Evolutionary conservation across 148 eudicot species (phyloP), one percentile per base, ranked within the genome.

Genomic region (Heliosperma pusillum): DNA sequence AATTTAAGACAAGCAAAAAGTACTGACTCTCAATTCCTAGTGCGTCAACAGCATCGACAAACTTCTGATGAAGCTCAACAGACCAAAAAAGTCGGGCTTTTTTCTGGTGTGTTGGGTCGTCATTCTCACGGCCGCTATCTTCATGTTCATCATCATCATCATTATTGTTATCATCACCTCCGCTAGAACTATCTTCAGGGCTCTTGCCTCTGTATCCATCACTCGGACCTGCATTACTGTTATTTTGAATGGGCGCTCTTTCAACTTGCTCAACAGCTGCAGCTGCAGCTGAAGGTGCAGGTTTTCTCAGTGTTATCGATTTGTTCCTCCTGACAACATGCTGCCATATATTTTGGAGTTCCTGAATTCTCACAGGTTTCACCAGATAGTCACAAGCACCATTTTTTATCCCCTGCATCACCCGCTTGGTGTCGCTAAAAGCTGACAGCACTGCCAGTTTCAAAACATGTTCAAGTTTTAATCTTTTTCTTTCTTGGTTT

Each of bases 321-420:
- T 80, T 83, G 64, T 77, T 91, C 79, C 69, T 92, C 80, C 97
- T 83, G 15, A 92, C 77, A 25, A 92, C 91, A 78, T 92, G 97
- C 77, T 90, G 97, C 94, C 94, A 91, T 76, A 92, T 92, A 74
- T 92, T 95, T 77, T 83, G 87, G 63, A 95, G 86, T 81, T 89
- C 97, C 86, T 95, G 92, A 61, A 95, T 74, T 67, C 96, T 83
- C 76, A 95, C 92, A 9, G 99, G 99, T 84, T 95, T 92, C 55
- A 92, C 85, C 76, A 95, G 78, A 83, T 92, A 95, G 79, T 95
- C 99, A 65, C 92, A 88, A 71, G 99, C 99, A 10, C 99, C 99
- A 63, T 90, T 90, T 42, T 81, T 85, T 25, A 95, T 82, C 69
- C 96, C 96, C 80, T 90, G 87, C 99, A 92, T 87, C 24, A 95